Conservation (phyloP, 805 yeast genomes). For the Suhomyces xylopsoci region DNA sequence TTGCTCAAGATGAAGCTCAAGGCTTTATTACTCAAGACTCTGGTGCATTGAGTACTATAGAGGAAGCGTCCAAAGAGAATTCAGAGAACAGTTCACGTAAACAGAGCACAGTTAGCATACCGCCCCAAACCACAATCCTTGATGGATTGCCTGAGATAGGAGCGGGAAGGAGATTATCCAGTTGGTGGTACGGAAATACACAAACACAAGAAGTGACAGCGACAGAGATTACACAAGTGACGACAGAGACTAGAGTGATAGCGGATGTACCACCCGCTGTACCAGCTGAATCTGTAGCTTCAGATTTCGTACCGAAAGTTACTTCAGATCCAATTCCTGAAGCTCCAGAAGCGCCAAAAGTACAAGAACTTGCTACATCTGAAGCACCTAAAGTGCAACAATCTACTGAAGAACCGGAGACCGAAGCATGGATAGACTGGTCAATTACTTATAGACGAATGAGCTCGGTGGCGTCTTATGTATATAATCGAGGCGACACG, state of each 20-base stretch:
- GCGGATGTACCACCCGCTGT: not conserved
- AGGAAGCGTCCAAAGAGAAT: slow-evolving; percentile 11
- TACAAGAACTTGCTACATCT: not conserved
- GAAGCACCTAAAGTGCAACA: not conserved
- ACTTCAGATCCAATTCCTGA: not conserved
- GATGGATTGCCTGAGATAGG: not conserved
- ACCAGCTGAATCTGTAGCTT: not conserved
- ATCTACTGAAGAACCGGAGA: not conserved
- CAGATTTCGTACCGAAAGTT: not conserved
- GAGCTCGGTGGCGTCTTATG: slow-evolving; percentile 12
- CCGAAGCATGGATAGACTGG: slow-evolving; percentile 10
- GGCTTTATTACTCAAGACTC: not conserved
- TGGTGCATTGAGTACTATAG: not conserved
- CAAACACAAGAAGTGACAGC: not conserved
- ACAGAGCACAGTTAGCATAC: not conserved
- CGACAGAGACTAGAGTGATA: not conserved
- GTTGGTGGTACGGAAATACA: not conserved
- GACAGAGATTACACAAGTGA: not conserved
- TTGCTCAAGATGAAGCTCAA: not conserved
- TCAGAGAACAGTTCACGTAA: slow-evolving; percentile 6
- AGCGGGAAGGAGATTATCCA: not conserved
- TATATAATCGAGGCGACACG: slow-evolving; percentile 5
- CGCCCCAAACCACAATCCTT: not conserved
- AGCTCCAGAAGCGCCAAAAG: not conserved
- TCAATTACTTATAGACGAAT: slow-evolving; percentile 11